phyloP scores from a whole-genome alignment of 306 rosid species.

The Quercus berberidifolia region DNA sequence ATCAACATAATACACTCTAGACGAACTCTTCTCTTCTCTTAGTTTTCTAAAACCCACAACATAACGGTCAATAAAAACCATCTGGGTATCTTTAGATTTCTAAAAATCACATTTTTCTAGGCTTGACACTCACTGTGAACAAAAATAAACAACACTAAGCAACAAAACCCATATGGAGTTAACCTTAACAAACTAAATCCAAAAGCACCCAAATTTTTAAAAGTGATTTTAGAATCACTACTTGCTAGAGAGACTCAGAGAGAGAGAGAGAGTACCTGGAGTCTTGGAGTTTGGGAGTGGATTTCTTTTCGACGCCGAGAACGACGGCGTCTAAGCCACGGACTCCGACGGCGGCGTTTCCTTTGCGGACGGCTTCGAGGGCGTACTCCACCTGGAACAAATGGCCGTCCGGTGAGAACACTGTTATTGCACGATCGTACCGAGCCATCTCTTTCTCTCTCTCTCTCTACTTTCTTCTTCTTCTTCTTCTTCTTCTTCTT shows the following conservation, averaged over 20 bases:
- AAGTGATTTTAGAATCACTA: no score
- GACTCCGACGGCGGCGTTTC: slow-evolving; percentile 63
- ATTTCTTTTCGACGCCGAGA: slow-evolving; percentile 62
- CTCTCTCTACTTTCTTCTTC: neutral
- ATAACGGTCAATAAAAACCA: no score
- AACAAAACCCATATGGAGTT: no score
- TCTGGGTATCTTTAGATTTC: no score
- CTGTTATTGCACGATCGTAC: slow-evolving; percentile 59
- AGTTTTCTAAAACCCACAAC: no score
- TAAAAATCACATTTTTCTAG: no score
- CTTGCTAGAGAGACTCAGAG: neutral
- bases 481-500: neutral
- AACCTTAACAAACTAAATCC: no score
- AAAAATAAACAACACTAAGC: no score
- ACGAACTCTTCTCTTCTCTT: no score
- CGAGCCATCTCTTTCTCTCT: slow-evolving; percentile 37
- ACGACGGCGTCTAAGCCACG: slow-evolving; percentile 54
- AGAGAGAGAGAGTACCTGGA: slow-evolving; percentile 27
- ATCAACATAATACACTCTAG: no score
- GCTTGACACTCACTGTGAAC: no score
- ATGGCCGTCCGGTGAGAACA: slow-evolving; percentile 58
- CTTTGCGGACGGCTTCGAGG: slow-evolving; percentile 61
- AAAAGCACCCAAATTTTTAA: no score
- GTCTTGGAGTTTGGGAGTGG: slow-evolving; percentile 59
- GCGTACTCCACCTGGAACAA: slow-evolving; percentile 57